Evolutionary conservation across 2,329 filamentous ascomycete genomes (phyloP), one percentile per base, ranked within the genome.

Genomic region (Colletotrichum truncatum): DNA sequence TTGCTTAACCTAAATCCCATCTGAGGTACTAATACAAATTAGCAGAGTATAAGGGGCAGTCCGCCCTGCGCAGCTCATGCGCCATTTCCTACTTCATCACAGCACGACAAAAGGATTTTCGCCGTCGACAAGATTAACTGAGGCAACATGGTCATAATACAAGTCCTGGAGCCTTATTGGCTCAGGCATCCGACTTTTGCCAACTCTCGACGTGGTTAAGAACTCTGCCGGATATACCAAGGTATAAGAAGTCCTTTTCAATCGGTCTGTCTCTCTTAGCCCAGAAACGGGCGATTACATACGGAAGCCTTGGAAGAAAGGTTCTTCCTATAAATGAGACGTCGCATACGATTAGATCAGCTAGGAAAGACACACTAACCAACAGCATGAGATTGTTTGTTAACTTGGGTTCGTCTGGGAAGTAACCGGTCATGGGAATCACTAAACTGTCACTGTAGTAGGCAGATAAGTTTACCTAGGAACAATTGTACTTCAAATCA

Each of bases 181-280:
- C 32, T 25, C 48, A 48, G 61, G 61, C 48, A 61, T 30, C 32
- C 23, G 55, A 30, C 43, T 56, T 32, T 51, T 60, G 55, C 39
- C 10, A 10, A 9, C 12, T 11, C 23, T 23, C 3, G n/a, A n/a
- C n/a, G n/a, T n/a, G n/a, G n/a, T n/a, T n/a, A n/a, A n/a, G n/a
- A n/a, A n/a, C n/a, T n/a, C n/a, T n/a, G n/a, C n/a, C n/a, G n/a
- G n/a, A n/a, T n/a, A n/a, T 28, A 43, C n/a, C 38, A 3, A 16
- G 38, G 5, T 41, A 16, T 16, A 41, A 6, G 2, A 21, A 10
- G n/a, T 18, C 36, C n/a, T 26, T 14, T 32, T 26, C 58, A 49
- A 49, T 11, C 52, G 36, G 21, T 26, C 32, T 36, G 34, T 43
- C 25, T 18, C 45, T 23, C 26, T n/a, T 46, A 32, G 46, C 38